phyloP scores from a whole-genome alignment of 257 asterid genomes.

The Coffea eugenioides region DNA sequence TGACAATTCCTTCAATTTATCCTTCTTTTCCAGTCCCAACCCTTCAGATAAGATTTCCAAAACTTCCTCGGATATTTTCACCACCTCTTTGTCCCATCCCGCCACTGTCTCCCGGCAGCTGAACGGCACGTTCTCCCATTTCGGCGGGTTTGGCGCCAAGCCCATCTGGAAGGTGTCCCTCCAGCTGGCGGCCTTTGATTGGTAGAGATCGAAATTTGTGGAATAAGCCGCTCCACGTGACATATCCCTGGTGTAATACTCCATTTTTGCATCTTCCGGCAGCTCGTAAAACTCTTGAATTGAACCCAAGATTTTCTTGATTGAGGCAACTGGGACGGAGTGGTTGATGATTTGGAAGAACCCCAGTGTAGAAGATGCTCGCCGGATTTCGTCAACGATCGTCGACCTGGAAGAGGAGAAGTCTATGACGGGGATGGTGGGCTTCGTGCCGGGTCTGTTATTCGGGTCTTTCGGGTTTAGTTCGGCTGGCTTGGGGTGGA shows the following conservation, averaged over 20 bases:
- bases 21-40: slow-evolving; percentile 24
- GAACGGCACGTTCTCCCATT: slow-evolving; percentile 37
- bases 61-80: slow-evolving; percentile 32
- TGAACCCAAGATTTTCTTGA: slow-evolving; percentile 10
- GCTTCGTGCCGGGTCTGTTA: slow-evolving; percentile 1
- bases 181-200: slow-evolving; percentile 49
- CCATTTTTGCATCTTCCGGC: slow-evolving; percentile 25
- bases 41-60: slow-evolving; percentile 39
- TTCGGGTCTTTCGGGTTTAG: background rate
- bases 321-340: slow-evolving; percentile 17
- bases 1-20: slow-evolving; percentile 31
- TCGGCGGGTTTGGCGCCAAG: slow-evolving; percentile 24
- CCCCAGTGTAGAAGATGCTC: slow-evolving; percentile 27
- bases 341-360: slow-evolving; percentile 45
- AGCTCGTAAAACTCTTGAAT: slow-evolving; percentile 29
- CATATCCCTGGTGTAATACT: slow-evolving; percentile 30
- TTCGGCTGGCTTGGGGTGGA: slow-evolving; percentile 20
- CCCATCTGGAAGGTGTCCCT: slow-evolving; percentile 37
- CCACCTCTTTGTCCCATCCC: slow-evolving; percentile 34
- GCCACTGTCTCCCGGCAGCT: slow-evolving; percentile 19
- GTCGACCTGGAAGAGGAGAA: slow-evolving; percentile 27
- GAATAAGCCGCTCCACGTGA: slow-evolving; percentile 28
- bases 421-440: slow-evolving; percentile 34
- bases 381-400: slow-evolving; percentile 27
- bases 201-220: slow-evolving; percentile 39